Percentiles rank a stretch among this genome's conserved stretches.
Evolutionary conservation across 1,284 basidiomycete genomes (phyloP).

Genomic region (Porogramme epimiltina): DNA sequence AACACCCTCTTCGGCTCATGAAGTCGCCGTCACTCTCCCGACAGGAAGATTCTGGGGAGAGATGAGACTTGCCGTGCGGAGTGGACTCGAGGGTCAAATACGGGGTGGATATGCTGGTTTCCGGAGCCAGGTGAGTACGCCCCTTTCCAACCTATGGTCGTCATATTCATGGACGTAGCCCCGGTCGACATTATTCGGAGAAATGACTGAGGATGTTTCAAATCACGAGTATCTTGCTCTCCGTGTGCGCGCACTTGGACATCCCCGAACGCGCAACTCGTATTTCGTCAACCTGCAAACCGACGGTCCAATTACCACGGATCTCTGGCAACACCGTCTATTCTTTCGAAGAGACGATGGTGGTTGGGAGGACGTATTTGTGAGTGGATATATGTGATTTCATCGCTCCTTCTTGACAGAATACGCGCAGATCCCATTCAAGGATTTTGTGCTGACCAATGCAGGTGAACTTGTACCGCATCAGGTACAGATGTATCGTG

Average conservation of each 20-base stretch:
- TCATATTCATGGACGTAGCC: too few species aligned
- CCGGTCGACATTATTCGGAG: slow-evolving; percentile 79
- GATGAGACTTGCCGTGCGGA: slow-evolving; percentile 66
- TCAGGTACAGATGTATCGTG: slow-evolving; percentile 75
- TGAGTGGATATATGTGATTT: slow-evolving; percentile 39
- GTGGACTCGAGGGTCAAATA: slow-evolving; percentile 61
- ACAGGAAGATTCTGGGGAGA: slow-evolving; percentile 76
- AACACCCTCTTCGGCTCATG: slow-evolving; percentile 40
- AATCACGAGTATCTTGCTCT: slow-evolving; percentile 79
- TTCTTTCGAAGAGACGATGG: slow-evolving; percentile 74
- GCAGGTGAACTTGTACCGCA: slow-evolving; percentile 72
- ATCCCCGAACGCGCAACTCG: slow-evolving; percentile 69
- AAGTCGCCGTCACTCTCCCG: slow-evolving; percentile 28
- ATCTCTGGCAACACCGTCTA: slow-evolving; percentile 89
- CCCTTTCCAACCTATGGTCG: not conserved
- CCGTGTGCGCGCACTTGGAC: slow-evolving; percentile 72
- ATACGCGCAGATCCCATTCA: slow-evolving; percentile 69
- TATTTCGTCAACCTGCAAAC: slow-evolving; percentile 93
- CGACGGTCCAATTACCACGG: slow-evolving; percentile 72
- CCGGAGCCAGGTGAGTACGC: slow-evolving; percentile 64
- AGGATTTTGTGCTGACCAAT: slow-evolving; percentile 83
- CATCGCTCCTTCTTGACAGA: too few species aligned
- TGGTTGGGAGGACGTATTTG: slow-evolving; percentile 85
- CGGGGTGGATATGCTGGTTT: slow-evolving; percentile 85
- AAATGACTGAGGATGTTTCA: slow-evolving; percentile 79